Base-by-base conservation (phyloP, 805 yeast species). In the Candida sonorensis region DNA sequence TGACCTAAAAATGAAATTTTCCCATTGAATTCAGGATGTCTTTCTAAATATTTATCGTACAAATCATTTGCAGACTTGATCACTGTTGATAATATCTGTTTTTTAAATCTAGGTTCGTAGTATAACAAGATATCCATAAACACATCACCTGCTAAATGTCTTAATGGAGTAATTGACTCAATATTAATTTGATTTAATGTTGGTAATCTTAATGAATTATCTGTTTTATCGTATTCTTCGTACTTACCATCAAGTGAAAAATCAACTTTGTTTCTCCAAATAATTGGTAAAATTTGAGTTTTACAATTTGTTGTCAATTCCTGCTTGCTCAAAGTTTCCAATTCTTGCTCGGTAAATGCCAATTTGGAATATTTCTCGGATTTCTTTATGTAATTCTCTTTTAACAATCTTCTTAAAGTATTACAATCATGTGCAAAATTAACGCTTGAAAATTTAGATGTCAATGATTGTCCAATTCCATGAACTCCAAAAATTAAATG, bases 391-490 rank as follows among this genome's bases (percentile, higher is more conserved):
- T 43, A 55, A 18, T 76, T 63, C 4, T 57, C 54, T 41, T 70
- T 77, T 63, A 82, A 62, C 29, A 77, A 69, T 32, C 66, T 61
- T 37, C 87, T 59, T 40, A 88, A 55, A 20, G 70, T 66, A 46
- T 81, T 83, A 21, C 86, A 73, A 23, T 87, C 87, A 51, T 87
- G 95, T 7, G 86, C 77, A 61, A 90, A 92, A 55, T 85, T 85
- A 17, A 90, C 80, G 31, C 81, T 77, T 45, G 87, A 88, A 49
- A 81, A 77, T 47, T 74, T 74, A 28, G 76, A 66, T 2, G 95
- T 94, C 31, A 92, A 61, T 12, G 78, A 73, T 57, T 90, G 98
- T 2, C 97, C 98, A 38, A 90, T 84, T 0, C 98, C 98, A 60
- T 90, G 98, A 18, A 90, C 73, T 50, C 96, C 86, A n/a, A 90